Base-by-base conservation (phyloP, 1,284 basidiomycete species). In the Singerocomus rubriflavus region DNA sequence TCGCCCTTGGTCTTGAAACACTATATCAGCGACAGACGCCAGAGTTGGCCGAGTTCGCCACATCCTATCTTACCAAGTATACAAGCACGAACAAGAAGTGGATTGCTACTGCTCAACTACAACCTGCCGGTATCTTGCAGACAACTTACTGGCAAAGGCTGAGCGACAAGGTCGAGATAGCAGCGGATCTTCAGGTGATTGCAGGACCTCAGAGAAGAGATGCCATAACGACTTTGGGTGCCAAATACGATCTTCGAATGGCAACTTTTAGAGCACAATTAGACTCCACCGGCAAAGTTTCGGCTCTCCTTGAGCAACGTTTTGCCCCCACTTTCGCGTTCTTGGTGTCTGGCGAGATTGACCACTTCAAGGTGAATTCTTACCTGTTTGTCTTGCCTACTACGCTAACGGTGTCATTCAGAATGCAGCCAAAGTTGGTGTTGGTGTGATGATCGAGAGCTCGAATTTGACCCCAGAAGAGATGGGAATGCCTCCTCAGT, bases 101-200 rank as follows among this genome's bases (percentile, higher is more conserved):
- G 92, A 95, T 96, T 63, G 94, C 93, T 29, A 98, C 95, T 5
- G 89, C 93, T 9, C 93, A 95, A 67, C 62, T 97, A 32, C 93
- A 97, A 70, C 80, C 86, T n/a, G 77, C 82, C 37, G 95, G 96
- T 34, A 81, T 95, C 48, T 65, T 98, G 33, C 91, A 95, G 71
- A 84, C 93, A 38, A 96, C 93, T 13, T 99, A 99, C 74, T 98
- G 92, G 91, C 95, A 98, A 60, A 91, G 91, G 68, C 74, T 99
- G 51, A 88, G 85, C 70, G 93, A 97, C 53, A 95, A 96, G 73
- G 91, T 99, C n/a, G 96, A 99, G 53, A 93, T 96, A n/a, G 97
- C 92, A 13, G 93, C 93, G 32, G 96, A 99, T 65, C 73, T 99
- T 57, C 87, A 94, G 68, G 72, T 96, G 51, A 79, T 95, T 54